Evolutionary conservation across 2,329 filamentous ascomycete species (phyloP), one percentile per base, ranked within the genome.

Genomic region (Ustilaginoidea virens): DNA sequence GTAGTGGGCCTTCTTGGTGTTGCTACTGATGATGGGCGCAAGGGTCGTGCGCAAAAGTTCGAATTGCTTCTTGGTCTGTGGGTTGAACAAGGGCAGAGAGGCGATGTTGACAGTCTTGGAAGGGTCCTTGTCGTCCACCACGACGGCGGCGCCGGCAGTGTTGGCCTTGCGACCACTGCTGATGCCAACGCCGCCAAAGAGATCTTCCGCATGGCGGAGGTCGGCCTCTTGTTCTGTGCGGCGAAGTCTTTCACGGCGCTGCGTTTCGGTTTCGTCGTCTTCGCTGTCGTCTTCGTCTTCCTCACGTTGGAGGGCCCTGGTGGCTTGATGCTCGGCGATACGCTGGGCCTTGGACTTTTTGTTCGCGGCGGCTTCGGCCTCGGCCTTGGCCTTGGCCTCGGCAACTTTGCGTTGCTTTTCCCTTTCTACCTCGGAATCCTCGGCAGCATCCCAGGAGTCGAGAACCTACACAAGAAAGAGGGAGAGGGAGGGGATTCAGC

Each of bases 401-500:
- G 69, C 77, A 28, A 76, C 83, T 61, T 87, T 90, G 57, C 80
- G 80, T 17, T 72, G 81, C 66, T 96, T 98, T 58, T 94, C 86
- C 46, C 85, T 80, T 63, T 98, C 90, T 44, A 76, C 87, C 47
- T 98, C 90, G 36, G 85, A 93, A 60, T 98, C 90, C 49, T 96
- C 90, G 42, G 81, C 86, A 33, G 82, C 87, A 47, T 96, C 86
- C 90, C 90, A 98, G 19, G 82, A 87, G 35, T 98, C 90, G 48
- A 94, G 71, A 33, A 96, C 82, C 78, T 93, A 39, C 8, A 10
- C 13, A 12, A 25, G 13, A 10, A 4, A 11, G 26, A 12, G 12
- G 14, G n/a, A n/a, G n/a, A n/a, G n/a, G n/a, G n/a, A n/a, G n/a
- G n/a, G n/a, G n/a, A n/a, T n/a, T n/a, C n/a, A n/a, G 26, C 28